Evolutionary conservation across 2,329 filamentous ascomycete genomes (phyloP).

Genomic region (Sarocladiaceae sp.): DNA sequence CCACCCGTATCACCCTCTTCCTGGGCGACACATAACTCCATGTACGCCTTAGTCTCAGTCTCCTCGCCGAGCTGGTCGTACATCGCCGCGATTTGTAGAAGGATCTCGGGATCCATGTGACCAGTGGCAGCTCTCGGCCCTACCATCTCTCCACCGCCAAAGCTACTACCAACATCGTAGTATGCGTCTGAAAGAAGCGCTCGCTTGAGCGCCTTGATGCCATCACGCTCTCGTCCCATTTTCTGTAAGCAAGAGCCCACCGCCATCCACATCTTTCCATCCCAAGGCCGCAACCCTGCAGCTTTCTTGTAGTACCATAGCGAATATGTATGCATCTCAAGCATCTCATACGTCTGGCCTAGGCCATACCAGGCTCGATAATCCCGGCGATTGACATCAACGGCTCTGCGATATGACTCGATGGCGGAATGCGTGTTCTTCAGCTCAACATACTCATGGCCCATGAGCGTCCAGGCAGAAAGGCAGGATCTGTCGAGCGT

Average conservation of each 20-base stretch:
- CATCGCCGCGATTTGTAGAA: slow-evolving; percentile 84
- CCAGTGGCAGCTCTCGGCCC: slow-evolving; percentile 46
- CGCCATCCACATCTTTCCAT: slow-evolving; percentile 98
- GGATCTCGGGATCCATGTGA: slow-evolving; percentile 81
- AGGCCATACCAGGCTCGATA: slow-evolving; percentile 98
- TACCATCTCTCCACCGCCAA: slow-evolving; percentile 41
- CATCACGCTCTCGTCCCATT: slow-evolving; percentile 81
- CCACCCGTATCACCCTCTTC: slow-evolving; percentile 66
- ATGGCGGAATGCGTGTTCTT: slow-evolving; percentile 98
- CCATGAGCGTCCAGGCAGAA: slow-evolving; percentile 97
- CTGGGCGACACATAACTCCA: slow-evolving; percentile 92
- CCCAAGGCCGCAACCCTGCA: slow-evolving; percentile 87
- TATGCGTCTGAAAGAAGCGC: slow-evolving; percentile 85
- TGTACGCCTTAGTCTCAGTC: slow-evolving; percentile 82
- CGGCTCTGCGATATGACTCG: slow-evolving; percentile 90
- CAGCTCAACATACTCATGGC: slow-evolving; percentile 96
- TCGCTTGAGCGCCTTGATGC: slow-evolving; percentile 91
- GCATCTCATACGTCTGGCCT: slow-evolving; percentile 93
- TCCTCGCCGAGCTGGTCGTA: slow-evolving; percentile 78
- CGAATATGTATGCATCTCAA: slow-evolving; percentile 97
- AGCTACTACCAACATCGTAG: slow-evolving; percentile 63
- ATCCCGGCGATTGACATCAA: slow-evolving; percentile 93
- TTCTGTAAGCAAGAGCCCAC: slow-evolving; percentile 89
- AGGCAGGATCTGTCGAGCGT: slow-evolving; percentile 87
- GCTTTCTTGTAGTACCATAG: slow-evolving; percentile 98